Evolutionary conservation across 1,284 basidiomycete genomes (phyloP), one percentile per base, ranked within the genome.

Genomic region (Apiotrichum gracile): DNA sequence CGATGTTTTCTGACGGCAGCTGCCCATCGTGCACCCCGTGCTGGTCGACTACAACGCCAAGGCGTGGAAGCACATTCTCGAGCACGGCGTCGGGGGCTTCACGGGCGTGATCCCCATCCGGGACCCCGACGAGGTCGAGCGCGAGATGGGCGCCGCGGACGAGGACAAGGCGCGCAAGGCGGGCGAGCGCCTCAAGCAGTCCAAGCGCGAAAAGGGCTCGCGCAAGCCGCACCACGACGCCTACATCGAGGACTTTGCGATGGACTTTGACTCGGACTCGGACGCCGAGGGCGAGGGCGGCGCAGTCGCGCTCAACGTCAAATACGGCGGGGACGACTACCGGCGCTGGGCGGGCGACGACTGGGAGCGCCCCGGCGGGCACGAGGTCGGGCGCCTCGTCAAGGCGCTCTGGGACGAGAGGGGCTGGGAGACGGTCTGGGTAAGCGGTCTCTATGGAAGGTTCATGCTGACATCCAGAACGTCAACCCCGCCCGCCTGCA

Each of bases 361-460:
- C 50, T 70, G 64, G 43, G 62, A 66, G 48, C 48, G 53, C 21
- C 19, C 25, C 24, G 71, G 71, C 10, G 71, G 74, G 1, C 40
- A 62, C 24, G 68, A 74, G 52, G 67, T 76, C 17, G 67, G 63
- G 10, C 60, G 60, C 48, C 73, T 74, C 69, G 72, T 74, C 13
- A 58, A 58, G 31, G 66, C 52, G 8, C 49, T 76, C 24, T 76
- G 72, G 70, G 66, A 69, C 51, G 61, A 64, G 54, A 52, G 68
- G 19, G 72, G 72, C 2, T 76, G 66, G 64, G 74, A 76, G 54
- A 74, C 72, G 59, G 46, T 72, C n/a, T 76, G 69, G 70, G 65
- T 69, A 49, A 63, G 65, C 13, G 16, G 17, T 61, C 14, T 22
- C 10, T 21, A 35, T 5, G 13, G 12, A 37, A 13, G 25, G 5